Evolutionary conservation across 2,329 filamentous ascomycete species (phyloP).

Genomic region (Pseudogymnoascus sp.): DNA sequence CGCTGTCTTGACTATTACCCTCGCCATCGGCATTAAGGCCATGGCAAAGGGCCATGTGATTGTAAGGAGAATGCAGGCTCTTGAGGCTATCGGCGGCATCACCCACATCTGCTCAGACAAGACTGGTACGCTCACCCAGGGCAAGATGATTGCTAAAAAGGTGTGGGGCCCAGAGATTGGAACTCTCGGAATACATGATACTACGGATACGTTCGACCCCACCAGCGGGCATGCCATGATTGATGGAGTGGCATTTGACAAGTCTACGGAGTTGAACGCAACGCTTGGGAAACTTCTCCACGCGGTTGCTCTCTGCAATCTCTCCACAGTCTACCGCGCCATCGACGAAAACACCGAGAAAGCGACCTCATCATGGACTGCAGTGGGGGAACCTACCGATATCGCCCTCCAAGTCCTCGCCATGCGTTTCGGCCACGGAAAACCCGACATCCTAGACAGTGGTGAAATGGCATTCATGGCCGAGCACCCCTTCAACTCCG

Average conservation of each 20-base stretch:
- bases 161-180: conserved; percentile 51
- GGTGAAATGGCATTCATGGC: conserved; percentile 43
- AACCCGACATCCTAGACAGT: conserved; percentile 40
- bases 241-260: conserved; percentile 33
- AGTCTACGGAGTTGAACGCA: conserved; percentile 26
- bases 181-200: conserved; percentile 44
- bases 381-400: conserved; percentile 61
- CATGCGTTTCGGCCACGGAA: conserved; percentile 57
- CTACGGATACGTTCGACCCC: conserved; percentile 54
- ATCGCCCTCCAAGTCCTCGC: conserved; percentile 68
- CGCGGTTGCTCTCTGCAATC: conserved; percentile 55
- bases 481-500: conserved; percentile 67
- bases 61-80: conserved; percentile 54
- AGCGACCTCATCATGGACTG: conserved; percentile 46
- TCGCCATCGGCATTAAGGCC: conserved; percentile 57
- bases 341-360: conserved; percentile 15
- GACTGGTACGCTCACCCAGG: conserved; percentile 58
- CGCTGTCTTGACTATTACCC: conserved; percentile 63
- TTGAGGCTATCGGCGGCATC: conserved; percentile 62
- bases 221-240: conserved; percentile 45
- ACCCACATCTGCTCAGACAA: conserved; percentile 66
- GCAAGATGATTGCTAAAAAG: conserved; percentile 58
- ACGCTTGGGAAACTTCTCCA: conserved; percentile 32
- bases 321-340: conserved; percentile 32
- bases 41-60: conserved; percentile 60